A percentile compares a stretch with the other conserved stretches of the same genome.
These are phyloP conservation scores for Colletotrichum navitas DNA, from an alignment of 2,329 filamentous ascomycete genomes.

Conservation along the genomic window DNA sequence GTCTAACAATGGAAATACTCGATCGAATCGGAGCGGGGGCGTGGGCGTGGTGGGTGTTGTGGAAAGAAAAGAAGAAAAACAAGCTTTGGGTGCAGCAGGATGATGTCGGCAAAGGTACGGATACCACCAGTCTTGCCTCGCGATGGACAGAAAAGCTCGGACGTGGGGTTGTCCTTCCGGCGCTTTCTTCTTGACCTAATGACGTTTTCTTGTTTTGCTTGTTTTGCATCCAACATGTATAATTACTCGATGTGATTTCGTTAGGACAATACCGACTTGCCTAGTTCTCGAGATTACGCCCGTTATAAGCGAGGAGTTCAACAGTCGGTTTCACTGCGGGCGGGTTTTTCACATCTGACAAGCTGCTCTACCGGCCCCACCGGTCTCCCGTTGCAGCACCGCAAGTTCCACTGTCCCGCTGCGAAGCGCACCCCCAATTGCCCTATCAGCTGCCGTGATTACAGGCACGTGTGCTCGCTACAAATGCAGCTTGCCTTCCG, in stretches of 20 bases:
- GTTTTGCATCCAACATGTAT: background rate
- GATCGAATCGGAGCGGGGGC: slow-evolving; percentile 9
- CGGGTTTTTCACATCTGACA: background rate
- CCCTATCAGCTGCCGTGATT: slow-evolving; percentile 41
- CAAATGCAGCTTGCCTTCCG: slow-evolving; percentile 16
- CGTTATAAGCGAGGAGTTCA: background rate
- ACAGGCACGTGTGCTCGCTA: slow-evolving; percentile 43
- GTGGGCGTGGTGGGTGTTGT: background rate
- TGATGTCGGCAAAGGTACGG: slow-evolving; percentile 19
- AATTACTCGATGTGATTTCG: background rate
- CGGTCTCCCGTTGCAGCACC: slow-evolving; percentile 20
- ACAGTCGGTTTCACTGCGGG: background rate
- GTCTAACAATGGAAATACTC: slow-evolving; percentile 17
- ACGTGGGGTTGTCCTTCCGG: background rate
- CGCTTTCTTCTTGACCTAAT: background rate
- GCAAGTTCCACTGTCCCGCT: slow-evolving; percentile 29
- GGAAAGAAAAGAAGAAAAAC: slow-evolving; percentile 18
- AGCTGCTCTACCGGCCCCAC: slow-evolving; percentile 29
- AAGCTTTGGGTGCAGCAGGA: slow-evolving; percentile 32
- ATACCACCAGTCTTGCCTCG: background rate
- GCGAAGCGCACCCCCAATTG: slow-evolving; percentile 38
- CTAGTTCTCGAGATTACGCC: background rate
- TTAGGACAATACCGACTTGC: background rate
- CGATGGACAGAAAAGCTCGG: slow-evolving; percentile 7
- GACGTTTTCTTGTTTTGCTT: too few species aligned